These are phyloP conservation scores for Neurospora sp. DNA, from an alignment of 495 filamentous ascomycete genomes.

Conservation along the genomic window DNA sequence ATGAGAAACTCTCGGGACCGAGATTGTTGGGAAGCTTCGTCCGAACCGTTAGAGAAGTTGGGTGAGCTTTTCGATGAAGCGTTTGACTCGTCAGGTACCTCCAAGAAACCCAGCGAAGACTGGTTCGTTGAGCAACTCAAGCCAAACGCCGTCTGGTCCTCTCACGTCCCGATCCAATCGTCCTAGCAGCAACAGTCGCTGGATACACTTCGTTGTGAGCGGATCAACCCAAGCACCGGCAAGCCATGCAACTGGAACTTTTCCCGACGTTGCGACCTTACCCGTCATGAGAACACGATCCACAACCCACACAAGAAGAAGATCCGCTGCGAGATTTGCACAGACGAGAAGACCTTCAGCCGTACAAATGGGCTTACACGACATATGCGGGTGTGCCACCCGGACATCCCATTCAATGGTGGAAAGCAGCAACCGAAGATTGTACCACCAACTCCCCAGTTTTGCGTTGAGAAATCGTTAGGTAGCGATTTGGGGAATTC, in stretches of 20 bases:
- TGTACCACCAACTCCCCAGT: too few relatives aligned
- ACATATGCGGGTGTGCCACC: slow-evolving; percentile 86
- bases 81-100: not conserved
- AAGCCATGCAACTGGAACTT: slow-evolving; percentile 96
- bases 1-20: not conserved
- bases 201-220: slow-evolving; percentile 51
- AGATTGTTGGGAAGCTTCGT: not conserved
- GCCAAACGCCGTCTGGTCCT: not conserved
- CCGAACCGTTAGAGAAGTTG: not conserved
- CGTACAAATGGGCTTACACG: slow-evolving; percentile 84
- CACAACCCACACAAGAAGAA: slow-evolving; percentile 92
- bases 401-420: slow-evolving; percentile 54
- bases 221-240: slow-evolving; percentile 88
- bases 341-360: slow-evolving; percentile 93
- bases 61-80: not conserved
- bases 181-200: too few relatives aligned
- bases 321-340: slow-evolving; percentile 87
- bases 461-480: too few relatives aligned
- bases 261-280: slow-evolving; percentile 95
- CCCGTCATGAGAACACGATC: slow-evolving; percentile 93
- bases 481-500: too few relatives aligned
- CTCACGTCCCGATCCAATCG: too few relatives aligned
- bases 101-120: not conserved
- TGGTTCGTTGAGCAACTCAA: not conserved
- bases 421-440: too few relatives aligned